phyloP scores from a whole-genome alignment of 2,329 filamentous ascomycete genomes.

The Aspergillus quadricinctus region DNA sequence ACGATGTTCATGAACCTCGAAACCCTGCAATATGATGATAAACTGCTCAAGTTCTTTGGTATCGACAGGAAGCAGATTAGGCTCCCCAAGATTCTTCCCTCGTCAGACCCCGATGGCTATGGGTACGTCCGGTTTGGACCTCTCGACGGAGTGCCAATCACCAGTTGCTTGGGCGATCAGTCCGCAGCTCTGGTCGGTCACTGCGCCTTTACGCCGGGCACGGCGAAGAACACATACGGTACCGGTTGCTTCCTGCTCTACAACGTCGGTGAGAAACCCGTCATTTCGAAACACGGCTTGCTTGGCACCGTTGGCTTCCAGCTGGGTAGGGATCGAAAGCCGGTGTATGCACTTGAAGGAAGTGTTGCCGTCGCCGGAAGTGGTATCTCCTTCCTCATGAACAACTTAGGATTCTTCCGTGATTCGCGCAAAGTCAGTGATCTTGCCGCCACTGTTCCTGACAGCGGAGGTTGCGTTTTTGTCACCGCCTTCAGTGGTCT shows the following conservation, averaged over 20 bases:
- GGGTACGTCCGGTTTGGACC: constrained; percentile 62
- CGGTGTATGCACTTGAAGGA: constrained; percentile 76
- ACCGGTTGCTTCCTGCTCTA: constrained; percentile 87
- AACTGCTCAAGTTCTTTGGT: constrained; percentile 72
- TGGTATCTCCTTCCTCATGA: constrained; percentile 70
- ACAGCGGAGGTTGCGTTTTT: constrained; percentile 80
- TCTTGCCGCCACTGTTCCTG: constrained; percentile 59
- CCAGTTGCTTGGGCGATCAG: constrained; percentile 84
- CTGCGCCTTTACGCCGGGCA: constrained; percentile 74
- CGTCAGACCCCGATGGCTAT: constrained; percentile 69
- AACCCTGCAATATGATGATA: constrained; percentile 74
- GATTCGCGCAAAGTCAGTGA: constrained; percentile 61
- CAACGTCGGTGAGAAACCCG: constrained; percentile 79
- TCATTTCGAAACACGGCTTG: constrained; percentile 77
- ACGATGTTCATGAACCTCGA: constrained; percentile 94
- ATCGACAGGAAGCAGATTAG: constrained; percentile 67
- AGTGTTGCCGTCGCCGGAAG: constrained; percentile 79
- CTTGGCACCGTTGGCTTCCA: constrained; percentile 85
- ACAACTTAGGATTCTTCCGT: constrained; percentile 61
- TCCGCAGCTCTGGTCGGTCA: constrained; percentile 82
- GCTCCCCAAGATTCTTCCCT: constrained; percentile 79
- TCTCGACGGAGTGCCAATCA: constrained; percentile 67
- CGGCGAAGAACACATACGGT: constrained; percentile 87
- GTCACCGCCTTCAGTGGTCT: constrained; percentile 89
- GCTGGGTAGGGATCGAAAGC: constrained; percentile 64